Percentiles rank a stretch among this genome's conserved stretches.
Evolutionary conservation across 2,329 filamentous ascomycete genomes (phyloP).

Genomic region (Diaporthe sp.): DNA sequence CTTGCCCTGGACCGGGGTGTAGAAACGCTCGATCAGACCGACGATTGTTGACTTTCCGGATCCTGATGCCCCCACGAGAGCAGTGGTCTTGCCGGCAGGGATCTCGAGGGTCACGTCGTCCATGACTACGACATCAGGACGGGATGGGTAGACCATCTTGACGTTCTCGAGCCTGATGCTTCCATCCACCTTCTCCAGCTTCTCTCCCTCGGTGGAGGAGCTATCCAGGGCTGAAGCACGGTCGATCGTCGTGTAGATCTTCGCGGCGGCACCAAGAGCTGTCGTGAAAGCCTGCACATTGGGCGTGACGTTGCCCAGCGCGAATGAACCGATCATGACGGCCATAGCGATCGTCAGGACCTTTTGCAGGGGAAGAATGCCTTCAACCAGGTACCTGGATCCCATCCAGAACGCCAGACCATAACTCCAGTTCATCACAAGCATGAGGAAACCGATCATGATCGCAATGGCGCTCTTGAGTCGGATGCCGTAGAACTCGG

Average conservation of each 20-base stretch:
- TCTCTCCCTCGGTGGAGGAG: conserved; percentile 76
- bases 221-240: conserved; percentile 87
- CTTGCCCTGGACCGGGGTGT: conserved; percentile 84
- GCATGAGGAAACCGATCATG: conserved; percentile 89
- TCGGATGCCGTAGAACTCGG: conserved; percentile 81
- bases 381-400: conserved; percentile 77
- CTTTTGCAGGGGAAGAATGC: conserved; percentile 74
- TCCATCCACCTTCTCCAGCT: conserved; percentile 79
- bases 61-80: conserved; percentile 92
- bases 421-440: conserved; percentile 87
- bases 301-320: conserved; percentile 87
- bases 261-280: conserved; percentile 84
- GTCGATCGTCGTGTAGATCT: conserved; percentile 96
- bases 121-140: conserved; percentile 92
- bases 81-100: conserved; percentile 91
- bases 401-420: conserved; percentile 92
- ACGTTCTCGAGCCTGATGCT: conserved; percentile 84
- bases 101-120: conserved; percentile 83
- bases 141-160: conserved; percentile 94
- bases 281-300: conserved; percentile 89
- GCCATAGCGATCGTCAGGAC: conserved; percentile 90
- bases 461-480: conserved; percentile 78
- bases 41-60: conserved; percentile 96
- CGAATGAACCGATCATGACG: conserved; percentile 93
- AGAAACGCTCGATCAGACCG: conserved; percentile 93